These are phyloP conservation scores for Petunia secreta DNA, from an alignment of 257 asterid genomes.

Conservation along the genomic window DNA sequence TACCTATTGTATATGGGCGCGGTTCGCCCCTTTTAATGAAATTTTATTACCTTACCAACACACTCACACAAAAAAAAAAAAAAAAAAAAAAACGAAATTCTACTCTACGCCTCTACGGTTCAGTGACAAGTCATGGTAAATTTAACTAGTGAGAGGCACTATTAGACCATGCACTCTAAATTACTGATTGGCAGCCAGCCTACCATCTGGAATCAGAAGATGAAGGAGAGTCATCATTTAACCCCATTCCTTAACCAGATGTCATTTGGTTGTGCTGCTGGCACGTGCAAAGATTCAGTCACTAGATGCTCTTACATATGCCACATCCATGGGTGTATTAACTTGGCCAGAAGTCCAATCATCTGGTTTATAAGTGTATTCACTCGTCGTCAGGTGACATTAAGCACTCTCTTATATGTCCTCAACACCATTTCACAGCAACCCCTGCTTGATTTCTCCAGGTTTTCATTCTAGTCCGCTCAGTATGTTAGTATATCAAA, in stretches of 20 bases:
- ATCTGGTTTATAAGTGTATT: background rate
- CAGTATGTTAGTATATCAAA: background rate
- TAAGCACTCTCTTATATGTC: background rate
- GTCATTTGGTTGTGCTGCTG: background rate
- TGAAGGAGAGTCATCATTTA: background rate
- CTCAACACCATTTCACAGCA: background rate
- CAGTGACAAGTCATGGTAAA: background rate
- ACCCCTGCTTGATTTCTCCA: slow-evolving; percentile 4
- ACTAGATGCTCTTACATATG: background rate
- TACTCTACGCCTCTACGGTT: background rate
- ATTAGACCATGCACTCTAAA: background rate
- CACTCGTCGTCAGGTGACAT: background rate
- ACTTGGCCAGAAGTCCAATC: background rate
- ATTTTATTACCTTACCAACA: no score
- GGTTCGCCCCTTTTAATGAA: no score
- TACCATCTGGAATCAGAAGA: background rate
- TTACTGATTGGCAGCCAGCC: background rate
- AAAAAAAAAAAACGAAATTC: background rate
- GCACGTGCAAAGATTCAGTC: background rate
- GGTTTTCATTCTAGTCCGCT: background rate
- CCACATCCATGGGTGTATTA: background rate
- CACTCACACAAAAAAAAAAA: no score
- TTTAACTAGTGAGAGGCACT: background rate
- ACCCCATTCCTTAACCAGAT: background rate
- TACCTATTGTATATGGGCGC: no score